These are phyloP conservation scores for Arxiozyma heterogenica DNA, from an alignment of 1,139 yeast species.

Conservation along the genomic window DNA sequence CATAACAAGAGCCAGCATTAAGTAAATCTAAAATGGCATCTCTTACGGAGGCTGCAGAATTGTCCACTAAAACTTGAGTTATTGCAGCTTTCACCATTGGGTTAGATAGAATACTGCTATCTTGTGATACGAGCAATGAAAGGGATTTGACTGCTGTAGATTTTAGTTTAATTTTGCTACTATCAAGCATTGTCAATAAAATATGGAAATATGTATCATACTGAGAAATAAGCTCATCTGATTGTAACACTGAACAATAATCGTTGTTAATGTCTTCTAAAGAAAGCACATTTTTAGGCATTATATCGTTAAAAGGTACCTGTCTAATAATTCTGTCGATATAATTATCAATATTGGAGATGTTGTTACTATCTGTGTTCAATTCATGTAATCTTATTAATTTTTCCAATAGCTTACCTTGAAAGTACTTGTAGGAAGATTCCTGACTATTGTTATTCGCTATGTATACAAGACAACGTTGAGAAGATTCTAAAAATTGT, in stretches of 20 bases:
- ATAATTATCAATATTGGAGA: background rate
- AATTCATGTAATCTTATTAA: slow-evolving; percentile 13
- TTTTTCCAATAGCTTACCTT: slow-evolving; percentile 13
- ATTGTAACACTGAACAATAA: slow-evolving; percentile 19
- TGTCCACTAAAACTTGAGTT: slow-evolving; percentile 44
- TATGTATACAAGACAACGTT: slow-evolving; percentile 11
- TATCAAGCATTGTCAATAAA: slow-evolving; percentile 34
- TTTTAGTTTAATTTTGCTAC: slow-evolving; percentile 47
- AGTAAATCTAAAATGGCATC: slow-evolving; percentile 68
- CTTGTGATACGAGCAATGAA: slow-evolving; percentile 42
- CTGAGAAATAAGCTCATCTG: slow-evolving; percentile 34
- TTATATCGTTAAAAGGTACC: background rate
- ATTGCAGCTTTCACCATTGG: slow-evolving; percentile 47
- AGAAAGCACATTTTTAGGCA: background rate
- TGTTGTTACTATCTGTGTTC: slow-evolving; percentile 10
- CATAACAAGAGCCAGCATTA: slow-evolving; percentile 35
- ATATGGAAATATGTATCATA: slow-evolving; percentile 48
- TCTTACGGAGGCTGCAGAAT: slow-evolving; percentile 64
- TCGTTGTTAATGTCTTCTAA: slow-evolving; percentile 9
- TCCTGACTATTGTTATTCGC: background rate
- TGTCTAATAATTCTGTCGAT: background rate
- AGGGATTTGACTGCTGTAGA: slow-evolving; percentile 58
- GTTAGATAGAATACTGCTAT: slow-evolving; percentile 41
- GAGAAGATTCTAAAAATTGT: slow-evolving; percentile 11
- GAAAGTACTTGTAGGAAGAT: slow-evolving; percentile 10